Conservation (phyloP, 371 early-diverging fungal genomes). For the Mucor saturninus region DNA sequence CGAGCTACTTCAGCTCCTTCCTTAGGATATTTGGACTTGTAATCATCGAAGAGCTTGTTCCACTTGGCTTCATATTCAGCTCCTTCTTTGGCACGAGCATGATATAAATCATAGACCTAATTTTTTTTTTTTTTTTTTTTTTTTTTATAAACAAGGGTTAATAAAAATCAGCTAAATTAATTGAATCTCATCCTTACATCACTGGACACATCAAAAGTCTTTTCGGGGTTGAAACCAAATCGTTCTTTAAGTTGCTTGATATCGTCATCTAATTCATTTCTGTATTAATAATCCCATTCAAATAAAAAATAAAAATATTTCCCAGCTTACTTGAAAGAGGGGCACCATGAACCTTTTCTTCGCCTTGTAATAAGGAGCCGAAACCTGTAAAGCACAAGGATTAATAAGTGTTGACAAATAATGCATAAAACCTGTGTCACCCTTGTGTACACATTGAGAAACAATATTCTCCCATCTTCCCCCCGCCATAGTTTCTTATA, state of each 20-base stretch:
- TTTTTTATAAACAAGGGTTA: slow-evolving; percentile 1
- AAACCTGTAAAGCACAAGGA: slow-evolving; percentile 51
- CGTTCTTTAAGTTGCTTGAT: slow-evolving; percentile 83
- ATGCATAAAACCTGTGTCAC: slow-evolving; percentile 52
- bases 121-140: too few relatives aligned
- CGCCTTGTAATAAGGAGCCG: slow-evolving; percentile 88
- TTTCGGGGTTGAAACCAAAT: slow-evolving; percentile 83
- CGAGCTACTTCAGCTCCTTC: slow-evolving; percentile 79
- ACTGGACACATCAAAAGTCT: slow-evolving; percentile 73
- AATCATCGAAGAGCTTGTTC: slow-evolving; percentile 72
- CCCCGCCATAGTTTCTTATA: neutral
- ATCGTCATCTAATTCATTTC: slow-evolving; percentile 68
- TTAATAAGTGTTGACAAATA: slow-evolving; percentile 71
- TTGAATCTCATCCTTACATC: slow-evolving; percentile 31
- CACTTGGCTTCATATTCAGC: slow-evolving; percentile 71
- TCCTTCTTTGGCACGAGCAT: slow-evolving; percentile 62
- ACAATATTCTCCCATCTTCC: too few relatives aligned
- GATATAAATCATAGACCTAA: slow-evolving; percentile 71
- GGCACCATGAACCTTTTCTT: slow-evolving; percentile 89
- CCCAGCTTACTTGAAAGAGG: slow-evolving; percentile 30
- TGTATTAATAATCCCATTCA: neutral
- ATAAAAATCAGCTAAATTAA: neutral
- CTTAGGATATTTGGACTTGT: slow-evolving; percentile 66
- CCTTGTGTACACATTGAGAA: neutral
- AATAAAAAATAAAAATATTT: neutral